A percentile compares a stretch with the other conserved stretches of the same genome.
Evolutionary conservation across 352 stramenopile genomes (phyloP).

Genomic region (Globisporangium canariense): DNA sequence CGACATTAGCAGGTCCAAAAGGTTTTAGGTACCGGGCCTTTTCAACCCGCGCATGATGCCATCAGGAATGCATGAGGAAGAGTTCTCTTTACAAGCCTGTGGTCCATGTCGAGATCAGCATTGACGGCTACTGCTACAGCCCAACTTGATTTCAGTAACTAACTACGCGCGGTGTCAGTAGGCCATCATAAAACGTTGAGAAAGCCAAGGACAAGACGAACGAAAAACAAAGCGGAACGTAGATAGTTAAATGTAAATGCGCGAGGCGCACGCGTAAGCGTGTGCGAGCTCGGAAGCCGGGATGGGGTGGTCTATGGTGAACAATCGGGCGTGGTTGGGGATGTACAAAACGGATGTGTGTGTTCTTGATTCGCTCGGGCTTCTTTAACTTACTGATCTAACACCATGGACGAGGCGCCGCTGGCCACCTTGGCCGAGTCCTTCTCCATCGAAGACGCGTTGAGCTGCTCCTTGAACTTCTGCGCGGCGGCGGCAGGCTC

Average conservation of each 20-base stretch:
- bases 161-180: neutral
- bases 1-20: too few relatives aligned
- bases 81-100: neutral
- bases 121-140: neutral
- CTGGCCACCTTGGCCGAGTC: conserved; percentile 53
- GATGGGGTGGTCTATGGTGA: neutral
- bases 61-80: neutral
- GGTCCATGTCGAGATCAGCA: neutral
- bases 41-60: neutral
- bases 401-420: conserved; percentile 71
- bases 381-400: conserved; percentile 80
- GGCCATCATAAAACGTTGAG: neutral
- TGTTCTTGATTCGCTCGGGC: conserved; percentile 22
- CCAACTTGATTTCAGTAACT: neutral
- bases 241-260: neutral
- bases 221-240: neutral
- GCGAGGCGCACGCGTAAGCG: neutral
- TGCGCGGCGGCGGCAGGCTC: conserved; percentile 49
- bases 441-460: conserved; percentile 57
- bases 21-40: too few relatives aligned
- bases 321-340: neutral
- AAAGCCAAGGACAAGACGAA: neutral
- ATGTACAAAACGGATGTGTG: conserved; percentile 13
- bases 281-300: neutral
- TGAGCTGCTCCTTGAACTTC: conserved; percentile 66